Evolutionary conservation across 352 stramenopile species (phyloP), one percentile per base, ranked within the genome.

Genomic region (Halophytophthora polymorphica): DNA sequence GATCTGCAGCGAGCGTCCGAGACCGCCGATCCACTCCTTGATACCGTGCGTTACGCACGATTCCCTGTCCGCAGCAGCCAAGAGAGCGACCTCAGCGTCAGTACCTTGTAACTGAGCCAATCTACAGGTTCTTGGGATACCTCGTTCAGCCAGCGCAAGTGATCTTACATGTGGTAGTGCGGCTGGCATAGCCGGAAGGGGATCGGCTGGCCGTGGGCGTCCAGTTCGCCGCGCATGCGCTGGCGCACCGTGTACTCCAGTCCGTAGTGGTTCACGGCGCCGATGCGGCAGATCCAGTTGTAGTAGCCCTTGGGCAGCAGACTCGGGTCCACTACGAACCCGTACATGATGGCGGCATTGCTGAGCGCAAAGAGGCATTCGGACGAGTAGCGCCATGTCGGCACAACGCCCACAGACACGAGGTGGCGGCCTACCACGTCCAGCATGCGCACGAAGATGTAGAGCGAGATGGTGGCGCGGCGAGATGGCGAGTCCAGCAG

Each of bases 391-490:
- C 69, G 52, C 67, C 71, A 83, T 17, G 65, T 68, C 1, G 77
- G 77, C 13, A 92, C 50, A 29, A 69, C 52, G 6, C 69, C 71
- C 22, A 73, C 67, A 2, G 73, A 73, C 43, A 71, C 77, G 29
- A 91, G 64, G 42, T 90, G 80, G 36, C 84, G 80, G 17, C 79
- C 77, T 12, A 91, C 69, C 5, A 95, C 70, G 56, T 95, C 82
- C 28, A 95, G 60, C 80, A 92, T 90, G 37, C 82, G 79, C 34
- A 93, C 75, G 52, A 95, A 91, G 45, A 92, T 83, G 60, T 95
- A 95, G 36, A 95, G 66, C 50, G 84, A 77, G 45, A 93, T 86
- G 19, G 80, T 87, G 34, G 43, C 81, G 10, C 82, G 80, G 8
- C 84, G 71, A 10, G 66, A 66, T 8, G 69, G 66, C 23, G 82